Base-by-base conservation (phyloP, 2,329 filamentous ascomycete genomes). In the Fusarium albidum region DNA sequence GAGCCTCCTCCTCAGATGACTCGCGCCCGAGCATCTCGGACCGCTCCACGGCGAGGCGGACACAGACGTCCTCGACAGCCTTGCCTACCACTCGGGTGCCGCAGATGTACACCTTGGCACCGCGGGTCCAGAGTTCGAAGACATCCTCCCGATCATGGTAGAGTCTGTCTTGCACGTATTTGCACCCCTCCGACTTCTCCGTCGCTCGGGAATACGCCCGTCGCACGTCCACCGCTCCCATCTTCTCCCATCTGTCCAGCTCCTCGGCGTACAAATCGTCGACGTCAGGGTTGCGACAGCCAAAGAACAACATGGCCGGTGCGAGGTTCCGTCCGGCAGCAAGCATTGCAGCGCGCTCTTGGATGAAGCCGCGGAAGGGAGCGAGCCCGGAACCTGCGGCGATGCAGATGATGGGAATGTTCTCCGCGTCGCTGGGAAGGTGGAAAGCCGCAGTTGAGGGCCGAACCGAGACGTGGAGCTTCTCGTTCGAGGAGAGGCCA, bases 271-370 rank as follows among this genome's bases (percentile, higher is more conserved):
- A 90, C 0, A 90, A 66, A 33, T 84, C 78, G 59, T 90, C 87
- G 11, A 73, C 69, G 0, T 75, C 77, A 1, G 81, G 79, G 6
- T 75, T 68, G 12, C 83, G 81, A 67, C 86, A 89, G 6, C 87
- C 88, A 61, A 84, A 80, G 74, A 88, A 89, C 2, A 90, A 76
- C n/a, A 90, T 57, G 0, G 86, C 84, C 0, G 82, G 83, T 0
- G 84, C 86, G 0, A 90, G 73, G 25, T 68, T 72, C 11, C 81
- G 75, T 2, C 85, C 84, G 0, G 76, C 76, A 4, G 69, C 71
- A 12, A 79, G 68, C 73, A 81, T 76, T 15, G 75, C 75, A 0
- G 82, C 83, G 1, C 86, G 82, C 57, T 89, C 84, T 69, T 87
- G 82, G 9, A 86, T 62, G 64, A 88, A 88, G 0, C 81, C 85